Base-by-base conservation (phyloP, 2,329 filamentous ascomycete species). In the Coniochaeta prunicola region DNA sequence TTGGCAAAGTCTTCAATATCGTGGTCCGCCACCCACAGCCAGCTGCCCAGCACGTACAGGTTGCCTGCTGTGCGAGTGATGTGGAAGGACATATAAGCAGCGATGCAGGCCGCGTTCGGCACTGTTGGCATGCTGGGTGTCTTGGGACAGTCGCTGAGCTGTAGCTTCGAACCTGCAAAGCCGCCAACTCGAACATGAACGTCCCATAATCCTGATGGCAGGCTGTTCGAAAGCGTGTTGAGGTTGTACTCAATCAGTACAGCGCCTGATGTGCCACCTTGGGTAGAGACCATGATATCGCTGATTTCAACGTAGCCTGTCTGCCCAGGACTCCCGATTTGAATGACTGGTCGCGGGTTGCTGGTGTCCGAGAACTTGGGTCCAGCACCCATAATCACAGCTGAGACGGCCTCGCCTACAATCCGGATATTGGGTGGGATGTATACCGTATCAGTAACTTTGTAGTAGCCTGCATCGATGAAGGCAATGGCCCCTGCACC, bases 121-220 rank as follows among this genome's bases (percentile, higher is more conserved):
- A 62, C 59, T 24, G 61, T 58, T 1, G 62, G 26, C 26, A 60
- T 19, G n/a, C 65, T 30, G 0, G 77, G 68, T 53, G 75, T 69
- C 71, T 88, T 90, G 60, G 79, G 73, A 70, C 90, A 94, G 58
- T 84, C 82, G 60, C 84, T 79, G 30, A 83, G 79, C 69, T 89
- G 86, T 31, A 92, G 80, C 40, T 86, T 73, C 4, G 88, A 89
- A 40, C 88, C 88, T 4, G 82, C 80, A 61, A 84, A 86, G 15
- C 89, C 89, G 63, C 88, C 89, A 55, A 93, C 80, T 65, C 89
- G 85, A 67, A 88, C 82, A 72, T 92, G 89, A 13, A 88, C 83
- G 64, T 92, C 89, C 89, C 89, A 92, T 70, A 88, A 79, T 15
- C 82, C 85, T 4, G 75, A 75, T 2, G 79, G 78, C 33, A 67